Evolutionary conservation across 306 rosid species (phyloP).

Genomic region (Abrus precatorius): DNA sequence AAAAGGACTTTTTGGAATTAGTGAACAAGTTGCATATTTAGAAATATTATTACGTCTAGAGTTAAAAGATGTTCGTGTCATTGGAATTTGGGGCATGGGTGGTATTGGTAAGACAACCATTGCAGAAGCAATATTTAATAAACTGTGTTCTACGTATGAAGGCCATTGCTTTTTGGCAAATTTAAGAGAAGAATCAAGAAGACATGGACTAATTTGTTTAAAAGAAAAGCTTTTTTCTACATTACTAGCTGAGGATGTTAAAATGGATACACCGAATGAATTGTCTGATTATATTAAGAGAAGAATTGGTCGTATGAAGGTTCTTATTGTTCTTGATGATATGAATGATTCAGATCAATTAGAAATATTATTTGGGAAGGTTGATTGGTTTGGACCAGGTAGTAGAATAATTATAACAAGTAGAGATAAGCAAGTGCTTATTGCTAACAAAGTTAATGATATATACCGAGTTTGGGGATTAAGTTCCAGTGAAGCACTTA

Average conservation of each 20-base stretch:
- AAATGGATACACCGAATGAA: not conserved
- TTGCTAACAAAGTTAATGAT: no score
- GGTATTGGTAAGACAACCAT: conserved; percentile 23
- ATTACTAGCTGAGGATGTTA: not conserved
- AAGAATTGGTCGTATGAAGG: not conserved
- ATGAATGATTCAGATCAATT: not conserved
- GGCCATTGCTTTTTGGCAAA: not conserved
- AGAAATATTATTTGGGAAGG: conserved; percentile 1
- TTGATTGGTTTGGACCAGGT: not conserved
- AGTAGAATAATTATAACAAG: not conserved
- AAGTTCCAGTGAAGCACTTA: not conserved
- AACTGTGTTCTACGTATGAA: not conserved
- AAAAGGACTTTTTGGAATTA: not conserved
- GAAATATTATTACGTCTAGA: not conserved
- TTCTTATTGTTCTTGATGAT: conserved; percentile 38
- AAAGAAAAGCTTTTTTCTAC: not conserved
- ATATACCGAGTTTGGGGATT: not conserved
- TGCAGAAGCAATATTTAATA: not conserved
- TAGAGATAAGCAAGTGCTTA: no score
- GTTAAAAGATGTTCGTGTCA: not conserved
- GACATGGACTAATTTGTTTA: not conserved
- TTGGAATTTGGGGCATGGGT: conserved; percentile 40
- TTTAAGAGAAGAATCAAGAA: not conserved
- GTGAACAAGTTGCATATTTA: not conserved
- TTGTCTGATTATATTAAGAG: not conserved